phyloP scores from a whole-genome alignment of 1,284 basidiomycete genomes.

The Tilletia walkeri region DNA sequence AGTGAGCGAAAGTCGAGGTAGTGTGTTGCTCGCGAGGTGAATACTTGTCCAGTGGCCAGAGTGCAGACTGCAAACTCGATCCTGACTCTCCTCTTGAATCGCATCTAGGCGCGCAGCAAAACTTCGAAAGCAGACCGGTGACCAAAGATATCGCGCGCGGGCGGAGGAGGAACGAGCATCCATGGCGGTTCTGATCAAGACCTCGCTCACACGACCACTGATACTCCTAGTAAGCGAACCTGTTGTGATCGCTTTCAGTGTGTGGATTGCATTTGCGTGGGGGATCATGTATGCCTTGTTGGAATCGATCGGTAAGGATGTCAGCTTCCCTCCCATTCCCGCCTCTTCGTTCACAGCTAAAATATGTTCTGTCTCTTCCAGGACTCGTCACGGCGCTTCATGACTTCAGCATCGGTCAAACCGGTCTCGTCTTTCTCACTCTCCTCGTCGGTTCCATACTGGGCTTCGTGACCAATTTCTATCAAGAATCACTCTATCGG shows the following conservation, averaged over 20 bases:
- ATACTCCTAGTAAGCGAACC: slow-evolving; percentile 58
- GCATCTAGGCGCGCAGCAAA: slow-evolving; percentile 54
- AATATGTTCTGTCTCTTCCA: slow-evolving; percentile 20
- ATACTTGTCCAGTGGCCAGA: slow-evolving; percentile 25
- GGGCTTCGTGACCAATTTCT: slow-evolving; percentile 68
- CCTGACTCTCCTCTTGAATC: slow-evolving; percentile 53
- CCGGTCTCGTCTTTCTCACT: slow-evolving; percentile 35
- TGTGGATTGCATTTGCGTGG: slow-evolving; percentile 57
- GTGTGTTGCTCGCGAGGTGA: slow-evolving; percentile 33
- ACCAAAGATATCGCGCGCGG: slow-evolving; percentile 54
- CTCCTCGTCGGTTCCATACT: slow-evolving; percentile 55
- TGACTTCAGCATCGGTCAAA: slow-evolving; percentile 37
- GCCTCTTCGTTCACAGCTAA: neutral
- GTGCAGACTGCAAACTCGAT: slow-evolving; percentile 64
- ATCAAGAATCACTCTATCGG: slow-evolving; percentile 45
- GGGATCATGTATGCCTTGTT: slow-evolving; percentile 28
- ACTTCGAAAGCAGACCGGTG: slow-evolving; percentile 30
- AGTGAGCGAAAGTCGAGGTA: slow-evolving; percentile 35
- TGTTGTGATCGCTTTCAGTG: slow-evolving; percentile 57
- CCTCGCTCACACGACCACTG: slow-evolving; percentile 50
- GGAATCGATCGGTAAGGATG: neutral
- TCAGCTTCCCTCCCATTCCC: no score
- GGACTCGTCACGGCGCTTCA: slow-evolving; percentile 44
- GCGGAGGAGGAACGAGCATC: slow-evolving; percentile 47
- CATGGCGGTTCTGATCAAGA: slow-evolving; percentile 48